A percentile compares a stretch with the other conserved stretches of the same genome.
Evolutionary conservation across 371 early-diverging fungal genomes (phyloP).

Genomic region (Spiromyces aspiralis): DNA sequence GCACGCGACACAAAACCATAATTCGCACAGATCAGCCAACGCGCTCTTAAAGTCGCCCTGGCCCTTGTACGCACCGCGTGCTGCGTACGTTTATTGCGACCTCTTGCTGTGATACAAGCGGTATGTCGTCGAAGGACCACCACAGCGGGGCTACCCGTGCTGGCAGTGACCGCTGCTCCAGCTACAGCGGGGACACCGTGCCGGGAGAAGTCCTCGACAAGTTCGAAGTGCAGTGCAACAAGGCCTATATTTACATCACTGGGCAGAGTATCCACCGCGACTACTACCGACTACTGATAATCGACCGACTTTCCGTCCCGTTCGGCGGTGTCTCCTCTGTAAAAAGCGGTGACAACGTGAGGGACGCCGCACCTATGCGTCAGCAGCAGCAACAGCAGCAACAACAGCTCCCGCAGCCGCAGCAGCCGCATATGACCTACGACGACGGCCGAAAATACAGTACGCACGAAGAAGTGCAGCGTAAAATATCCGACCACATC

Average conservation of each 20-base stretch:
- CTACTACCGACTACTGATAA: not conserved
- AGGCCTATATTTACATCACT: not conserved
- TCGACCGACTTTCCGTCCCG: not conserved
- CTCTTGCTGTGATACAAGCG: too few relatives aligned
- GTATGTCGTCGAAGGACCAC: too few relatives aligned
- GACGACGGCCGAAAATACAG: not conserved
- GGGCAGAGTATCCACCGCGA: not conserved
- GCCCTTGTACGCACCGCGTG: too few relatives aligned
- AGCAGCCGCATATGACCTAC: not conserved
- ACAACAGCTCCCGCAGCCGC: not conserved
- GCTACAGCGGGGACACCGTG: not conserved
- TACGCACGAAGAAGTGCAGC: not conserved
- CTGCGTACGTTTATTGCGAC: too few relatives aligned
- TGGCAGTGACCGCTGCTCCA: not conserved
- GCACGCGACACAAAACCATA: too few relatives aligned
- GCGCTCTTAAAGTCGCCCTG: too few relatives aligned
- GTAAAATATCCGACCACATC: not conserved
- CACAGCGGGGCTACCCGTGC: too few relatives aligned
- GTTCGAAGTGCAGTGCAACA: not conserved
- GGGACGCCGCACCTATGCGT: too few relatives aligned
- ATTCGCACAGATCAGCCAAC: too few relatives aligned
- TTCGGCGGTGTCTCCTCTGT: too few relatives aligned
- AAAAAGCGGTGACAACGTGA: too few relatives aligned
- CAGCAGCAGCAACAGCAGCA: not conserved
- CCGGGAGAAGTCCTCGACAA: not conserved